These are phyloP conservation scores for Stagonosporopsis vannaccii DNA, from an alignment of 2,329 filamentous ascomycete genomes.

Conservation along the genomic window DNA sequence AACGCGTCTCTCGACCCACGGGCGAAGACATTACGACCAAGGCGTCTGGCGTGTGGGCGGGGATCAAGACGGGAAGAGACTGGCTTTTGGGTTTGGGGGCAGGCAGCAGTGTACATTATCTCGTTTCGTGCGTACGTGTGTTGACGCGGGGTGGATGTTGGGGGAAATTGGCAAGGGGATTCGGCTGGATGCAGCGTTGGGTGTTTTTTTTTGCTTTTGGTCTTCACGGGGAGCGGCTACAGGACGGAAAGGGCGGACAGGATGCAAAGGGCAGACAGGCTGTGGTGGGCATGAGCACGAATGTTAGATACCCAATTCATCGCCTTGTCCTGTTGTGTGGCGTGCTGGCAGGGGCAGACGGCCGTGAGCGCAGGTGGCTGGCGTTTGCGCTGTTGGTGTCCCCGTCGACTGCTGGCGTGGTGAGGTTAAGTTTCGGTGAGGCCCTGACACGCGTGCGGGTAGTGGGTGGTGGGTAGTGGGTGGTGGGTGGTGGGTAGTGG, in stretches of 20 bases:
- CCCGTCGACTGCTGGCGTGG: too few relatives aligned
- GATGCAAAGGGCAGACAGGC: conserved; percentile 10
- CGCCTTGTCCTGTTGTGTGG: not conserved
- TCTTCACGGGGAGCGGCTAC: too few relatives aligned
- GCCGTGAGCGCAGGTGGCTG: too few relatives aligned
- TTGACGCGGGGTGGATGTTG: conserved; percentile 2
- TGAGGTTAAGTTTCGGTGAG: conserved; percentile 9
- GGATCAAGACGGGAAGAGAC: not conserved
- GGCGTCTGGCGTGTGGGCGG: conserved; percentile 7
- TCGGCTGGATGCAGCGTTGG: too few relatives aligned
- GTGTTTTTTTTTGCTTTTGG: too few relatives aligned
- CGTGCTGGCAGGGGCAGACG: too few relatives aligned
- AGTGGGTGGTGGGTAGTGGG: not conserved
- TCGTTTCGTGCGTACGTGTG: too few relatives aligned
- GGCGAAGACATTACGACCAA: conserved; percentile 13
- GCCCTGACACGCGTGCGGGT: conserved; percentile 7
- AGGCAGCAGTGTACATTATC: conserved; percentile 16
- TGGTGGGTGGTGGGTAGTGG: not conserved
- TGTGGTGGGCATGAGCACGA: conserved; percentile 8
- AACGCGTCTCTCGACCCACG: conserved; percentile 13
- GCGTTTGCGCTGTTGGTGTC: too few relatives aligned
- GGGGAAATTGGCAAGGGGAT: conserved; percentile 17
- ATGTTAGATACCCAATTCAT: conserved; percentile 18
- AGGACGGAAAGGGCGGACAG: too few relatives aligned
- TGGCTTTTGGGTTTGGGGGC: not conserved